Evolutionary conservation across 208 protist species (phyloP).

Genomic region (Vickermania spadyakhi): DNA sequence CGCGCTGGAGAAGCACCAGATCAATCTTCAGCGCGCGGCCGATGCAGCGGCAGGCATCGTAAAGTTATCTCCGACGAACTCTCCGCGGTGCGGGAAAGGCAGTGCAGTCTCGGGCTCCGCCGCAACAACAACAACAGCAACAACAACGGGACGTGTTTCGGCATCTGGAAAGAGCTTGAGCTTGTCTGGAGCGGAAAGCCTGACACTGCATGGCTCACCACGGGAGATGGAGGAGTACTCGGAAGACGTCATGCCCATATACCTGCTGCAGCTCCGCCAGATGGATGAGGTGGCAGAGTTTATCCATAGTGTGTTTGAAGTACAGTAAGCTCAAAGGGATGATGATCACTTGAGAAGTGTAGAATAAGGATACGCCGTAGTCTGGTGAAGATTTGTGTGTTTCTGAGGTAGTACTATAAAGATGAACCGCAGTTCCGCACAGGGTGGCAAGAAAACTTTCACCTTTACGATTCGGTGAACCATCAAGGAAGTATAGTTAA

Average conservation of each 20-base stretch:
- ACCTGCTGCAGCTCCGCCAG: conserved; percentile 18
- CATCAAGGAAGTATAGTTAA: too few species aligned
- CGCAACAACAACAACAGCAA: background rate
- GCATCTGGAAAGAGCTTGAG: background rate
- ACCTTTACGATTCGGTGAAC: too few species aligned
- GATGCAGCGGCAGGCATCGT: background rate
- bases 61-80: background rate
- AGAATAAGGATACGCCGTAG: too few species aligned
- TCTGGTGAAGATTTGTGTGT: too few species aligned
- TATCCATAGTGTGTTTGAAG: conserved; percentile 52
- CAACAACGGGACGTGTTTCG: background rate
- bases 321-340: background rate
- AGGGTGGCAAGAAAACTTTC: too few species aligned
- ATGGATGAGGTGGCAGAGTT: conserved; percentile 56
- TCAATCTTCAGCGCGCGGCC: background rate
- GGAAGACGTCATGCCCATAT: background rate
- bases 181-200: background rate
- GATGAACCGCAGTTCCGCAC: too few species aligned
- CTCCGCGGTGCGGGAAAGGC: too few species aligned
- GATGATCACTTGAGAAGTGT: too few species aligned
- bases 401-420: too few species aligned
- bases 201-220: background rate
- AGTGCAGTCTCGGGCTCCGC: background rate
- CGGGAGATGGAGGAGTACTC: background rate
- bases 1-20: background rate